Conservation (phyloP, 495 filamentous ascomycete genomes). For the Aspergillus asperescens region DNA sequence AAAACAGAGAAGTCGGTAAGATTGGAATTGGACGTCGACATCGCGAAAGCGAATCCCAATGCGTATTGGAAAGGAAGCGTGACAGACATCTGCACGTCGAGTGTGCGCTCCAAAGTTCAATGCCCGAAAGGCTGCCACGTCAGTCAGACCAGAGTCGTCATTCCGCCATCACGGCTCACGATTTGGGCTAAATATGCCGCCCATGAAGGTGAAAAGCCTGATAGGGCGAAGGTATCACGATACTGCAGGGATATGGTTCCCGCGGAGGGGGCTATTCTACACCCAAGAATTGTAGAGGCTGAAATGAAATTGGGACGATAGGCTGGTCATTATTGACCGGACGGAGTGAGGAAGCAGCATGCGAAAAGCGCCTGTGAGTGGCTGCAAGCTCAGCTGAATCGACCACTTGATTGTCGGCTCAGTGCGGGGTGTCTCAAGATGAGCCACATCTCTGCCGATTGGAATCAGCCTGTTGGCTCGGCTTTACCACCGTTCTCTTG, state of each 20-base stretch:
- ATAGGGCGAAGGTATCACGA: conserved; percentile 11
- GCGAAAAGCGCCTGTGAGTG: not conserved
- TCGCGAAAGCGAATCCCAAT: conserved; percentile 1
- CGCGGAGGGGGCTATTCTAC: conserved; percentile 9
- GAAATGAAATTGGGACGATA: conserved; percentile 6
- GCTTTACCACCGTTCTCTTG: not conserved
- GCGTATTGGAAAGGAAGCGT: conserved; percentile 8
- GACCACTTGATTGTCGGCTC: not conserved
- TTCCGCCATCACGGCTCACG: conserved; percentile 12
- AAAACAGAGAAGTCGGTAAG: conserved; percentile 2
- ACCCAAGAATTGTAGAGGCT: conserved; percentile 11
- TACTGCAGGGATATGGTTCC: conserved; percentile 13
- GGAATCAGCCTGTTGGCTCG: not conserved
- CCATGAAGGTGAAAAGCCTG: conserved; percentile 3
- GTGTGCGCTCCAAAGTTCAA: conserved; percentile 10
- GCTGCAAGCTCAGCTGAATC: conserved; percentile 6
- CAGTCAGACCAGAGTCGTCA: conserved; percentile 16
- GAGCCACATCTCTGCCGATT: not conserved
- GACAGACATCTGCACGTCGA: conserved; percentile 12
- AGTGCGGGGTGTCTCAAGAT: conserved; percentile 5
- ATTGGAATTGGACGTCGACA: conserved; percentile 1
- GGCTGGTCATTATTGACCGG: not conserved
- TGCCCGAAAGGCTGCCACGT: conserved; percentile 21
- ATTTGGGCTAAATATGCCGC: conserved; percentile 9
- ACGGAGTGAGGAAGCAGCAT: not conserved